Base-by-base conservation (phyloP, 2,329 filamentous ascomycete species). In the Xylariaceae sp. region DNA sequence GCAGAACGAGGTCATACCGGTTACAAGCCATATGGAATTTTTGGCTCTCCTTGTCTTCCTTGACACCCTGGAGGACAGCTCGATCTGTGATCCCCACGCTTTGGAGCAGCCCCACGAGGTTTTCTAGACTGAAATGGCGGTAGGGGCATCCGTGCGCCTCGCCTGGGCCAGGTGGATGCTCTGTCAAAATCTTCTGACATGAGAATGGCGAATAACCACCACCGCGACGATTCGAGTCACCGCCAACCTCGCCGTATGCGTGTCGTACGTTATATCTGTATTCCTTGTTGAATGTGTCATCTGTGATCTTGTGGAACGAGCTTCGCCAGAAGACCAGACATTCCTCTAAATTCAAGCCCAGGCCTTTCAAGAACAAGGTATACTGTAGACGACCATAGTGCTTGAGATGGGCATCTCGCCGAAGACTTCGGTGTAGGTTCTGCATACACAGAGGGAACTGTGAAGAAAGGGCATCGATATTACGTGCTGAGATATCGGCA, bases 261-360 rank as follows among this genome's bases (percentile, higher is more conserved):
- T 99, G 93, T n/a, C 92, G 89, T 59, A 97, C 85, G 73, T 99
- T 97, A 81, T 99, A 99, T 50, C 89, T 84, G 77, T 99, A 97
- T 72, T 97, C 92, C 72, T 97, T 97, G 76, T 95, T 95, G 82
- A 97, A 99, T 42, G 88, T 88, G 69, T 97, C 93, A 70, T 97
- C 94, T 0, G 90, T 92, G 64, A 95, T 85, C 66, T 91, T 88
- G 72, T 86, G 86, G 82, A 99, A 97, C 34, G 83, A 80, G 63
- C 85, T 83, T 9, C 94, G 87, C 94, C 94, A 99, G 78, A 99
- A 99, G 10, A 91, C 68, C 23, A 99, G 82, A 67, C 86, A 91
- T 74, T 99, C 93, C 70, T 97, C 92, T n/a, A 99, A 78, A 64
- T 84, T 91, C 34, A 99, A 79, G 0, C 94, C 94, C 60, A 97